Evolutionary conservation across 1,284 basidiomycete genomes (phyloP).

Genomic region (Boletellus deceptivus): DNA sequence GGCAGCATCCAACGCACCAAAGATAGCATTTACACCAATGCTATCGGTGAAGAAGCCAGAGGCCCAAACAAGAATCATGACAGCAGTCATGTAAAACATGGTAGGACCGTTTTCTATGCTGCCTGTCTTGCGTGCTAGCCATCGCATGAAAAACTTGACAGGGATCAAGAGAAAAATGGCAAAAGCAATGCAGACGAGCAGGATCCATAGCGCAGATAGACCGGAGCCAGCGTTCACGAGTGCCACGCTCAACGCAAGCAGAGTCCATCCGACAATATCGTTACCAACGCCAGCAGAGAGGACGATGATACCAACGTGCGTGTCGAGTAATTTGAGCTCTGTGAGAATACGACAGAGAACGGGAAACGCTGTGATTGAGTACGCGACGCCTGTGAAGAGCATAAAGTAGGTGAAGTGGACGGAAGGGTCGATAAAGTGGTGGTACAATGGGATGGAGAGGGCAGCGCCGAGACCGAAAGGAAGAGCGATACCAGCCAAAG

Average conservation of each 20-base stretch:
- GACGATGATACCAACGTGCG: conserved; percentile 89
- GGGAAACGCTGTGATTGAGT: conserved; percentile 91
- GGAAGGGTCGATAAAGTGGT: conserved; percentile 68
- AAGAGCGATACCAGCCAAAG: conserved; percentile 65
- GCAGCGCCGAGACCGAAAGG: conserved; percentile 87
- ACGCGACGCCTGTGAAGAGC: conserved; percentile 90
- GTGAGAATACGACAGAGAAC: conserved; percentile 90
- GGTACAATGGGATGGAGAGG: conserved; percentile 80
- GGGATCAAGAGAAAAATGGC: conserved; percentile 75
- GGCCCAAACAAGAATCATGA: conserved; percentile 76
- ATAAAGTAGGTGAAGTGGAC: conserved; percentile 85
- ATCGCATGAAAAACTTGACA: conserved; percentile 59
- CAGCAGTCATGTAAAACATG: conserved; percentile 75
- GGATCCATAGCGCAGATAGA: conserved; percentile 74
- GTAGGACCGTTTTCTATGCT: conserved; percentile 79
- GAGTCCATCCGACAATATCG: conserved; percentile 75
- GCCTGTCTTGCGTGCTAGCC: conserved; percentile 77
- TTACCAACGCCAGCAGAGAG: conserved; percentile 94
- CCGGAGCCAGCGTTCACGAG: conserved; percentile 83
- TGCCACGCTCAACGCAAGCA: conserved; percentile 85
- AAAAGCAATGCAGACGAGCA: conserved; percentile 82
- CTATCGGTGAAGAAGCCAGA: conserved; percentile 92
- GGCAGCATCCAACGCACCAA: conserved; percentile 46
- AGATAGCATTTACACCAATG: conserved; percentile 91
- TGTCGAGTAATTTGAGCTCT: conserved; percentile 82